Conservation (phyloP, 352 stramenopile species). For the Globisporangium parvum region DNA sequence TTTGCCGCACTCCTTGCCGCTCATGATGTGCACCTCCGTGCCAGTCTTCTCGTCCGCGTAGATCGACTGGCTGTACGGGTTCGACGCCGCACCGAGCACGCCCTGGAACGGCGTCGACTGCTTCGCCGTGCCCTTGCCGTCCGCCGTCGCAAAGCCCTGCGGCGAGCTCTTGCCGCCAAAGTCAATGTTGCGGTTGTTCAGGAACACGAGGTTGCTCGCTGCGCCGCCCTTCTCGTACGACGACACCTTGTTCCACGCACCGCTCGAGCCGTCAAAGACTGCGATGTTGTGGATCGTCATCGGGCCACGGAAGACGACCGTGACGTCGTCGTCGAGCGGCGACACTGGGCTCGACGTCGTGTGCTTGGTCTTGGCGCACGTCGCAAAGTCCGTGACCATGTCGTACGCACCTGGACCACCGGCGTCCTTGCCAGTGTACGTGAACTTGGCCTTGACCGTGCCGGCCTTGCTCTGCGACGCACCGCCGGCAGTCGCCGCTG, state of each 20-base stretch:
- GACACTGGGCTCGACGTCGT: slow-evolving; percentile 37
- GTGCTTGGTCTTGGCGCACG: slow-evolving; percentile 43
- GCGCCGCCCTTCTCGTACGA: slow-evolving; percentile 49
- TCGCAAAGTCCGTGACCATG: slow-evolving; percentile 60
- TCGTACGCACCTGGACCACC: slow-evolving; percentile 54
- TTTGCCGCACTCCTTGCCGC: slow-evolving; percentile 43
- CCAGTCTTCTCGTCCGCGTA: slow-evolving; percentile 58
- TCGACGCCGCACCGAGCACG: slow-evolving; percentile 38
- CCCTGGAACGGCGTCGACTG: slow-evolving; percentile 40
- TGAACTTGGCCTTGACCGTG: slow-evolving; percentile 33
- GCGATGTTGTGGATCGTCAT: slow-evolving; percentile 70
- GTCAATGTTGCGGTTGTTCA: slow-evolving; percentile 84
- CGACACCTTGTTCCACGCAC: slow-evolving; percentile 50
- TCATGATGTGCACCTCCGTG: slow-evolving; percentile 75
- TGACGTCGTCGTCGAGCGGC: slow-evolving; percentile 59
- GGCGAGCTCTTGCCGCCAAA: slow-evolving; percentile 45
- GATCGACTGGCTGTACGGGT: slow-evolving; percentile 32
- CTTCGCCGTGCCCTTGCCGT: slow-evolving; percentile 41
- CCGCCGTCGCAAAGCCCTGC: slow-evolving; percentile 47
- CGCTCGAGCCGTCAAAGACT: slow-evolving; percentile 55
- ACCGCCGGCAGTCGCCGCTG: slow-evolving; percentile 7
- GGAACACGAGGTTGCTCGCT: slow-evolving; percentile 66
- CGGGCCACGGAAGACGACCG: slow-evolving; percentile 56
- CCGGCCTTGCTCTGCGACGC: slow-evolving; percentile 26
- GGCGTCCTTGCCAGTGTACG: slow-evolving; percentile 48